Evolutionary conservation across 2,329 filamentous ascomycete genomes (phyloP).

Genomic region (Aspergillus vadensis): DNA sequence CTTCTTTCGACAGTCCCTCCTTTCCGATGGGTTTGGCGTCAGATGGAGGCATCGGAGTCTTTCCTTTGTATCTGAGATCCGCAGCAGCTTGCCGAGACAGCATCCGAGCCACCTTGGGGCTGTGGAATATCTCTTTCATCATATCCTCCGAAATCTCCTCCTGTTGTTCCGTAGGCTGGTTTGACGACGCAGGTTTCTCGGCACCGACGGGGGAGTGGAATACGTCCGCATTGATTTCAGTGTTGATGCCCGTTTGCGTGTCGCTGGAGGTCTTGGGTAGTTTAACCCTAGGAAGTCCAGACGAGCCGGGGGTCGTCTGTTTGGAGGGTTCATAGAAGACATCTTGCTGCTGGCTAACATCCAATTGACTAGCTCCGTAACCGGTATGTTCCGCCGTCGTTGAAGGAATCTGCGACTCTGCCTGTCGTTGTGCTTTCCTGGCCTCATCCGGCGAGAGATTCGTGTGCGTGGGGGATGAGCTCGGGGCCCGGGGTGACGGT

Average conservation of each 20-base stretch:
- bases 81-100: constrained; percentile 49
- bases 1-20: constrained; percentile 43
- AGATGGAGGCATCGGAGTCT: neutral
- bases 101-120: constrained; percentile 58
- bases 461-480: constrained; percentile 32
- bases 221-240: constrained; percentile 58
- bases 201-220: constrained; percentile 47
- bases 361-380: constrained; percentile 32
- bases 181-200: constrained; percentile 15
- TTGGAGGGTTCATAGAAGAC: constrained; percentile 58
- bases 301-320: constrained; percentile 50
- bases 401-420: constrained; percentile 57
- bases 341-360: constrained; percentile 58
- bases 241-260: constrained; percentile 46
- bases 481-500: constrained; percentile 20
- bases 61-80: constrained; percentile 9
- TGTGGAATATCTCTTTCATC: constrained; percentile 64
- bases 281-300: constrained; percentile 57
- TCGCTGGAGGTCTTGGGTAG: constrained; percentile 56
- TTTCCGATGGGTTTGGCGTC: constrained; percentile 22
- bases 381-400: constrained; percentile 47
- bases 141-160: constrained; percentile 59
- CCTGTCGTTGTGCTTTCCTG: constrained; percentile 49
- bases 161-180: constrained; percentile 33
- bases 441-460: constrained; percentile 46